Evolutionary conservation across 2,329 filamentous ascomycete species (phyloP).

Genomic region (Paracoccidioides brasiliensis): DNA sequence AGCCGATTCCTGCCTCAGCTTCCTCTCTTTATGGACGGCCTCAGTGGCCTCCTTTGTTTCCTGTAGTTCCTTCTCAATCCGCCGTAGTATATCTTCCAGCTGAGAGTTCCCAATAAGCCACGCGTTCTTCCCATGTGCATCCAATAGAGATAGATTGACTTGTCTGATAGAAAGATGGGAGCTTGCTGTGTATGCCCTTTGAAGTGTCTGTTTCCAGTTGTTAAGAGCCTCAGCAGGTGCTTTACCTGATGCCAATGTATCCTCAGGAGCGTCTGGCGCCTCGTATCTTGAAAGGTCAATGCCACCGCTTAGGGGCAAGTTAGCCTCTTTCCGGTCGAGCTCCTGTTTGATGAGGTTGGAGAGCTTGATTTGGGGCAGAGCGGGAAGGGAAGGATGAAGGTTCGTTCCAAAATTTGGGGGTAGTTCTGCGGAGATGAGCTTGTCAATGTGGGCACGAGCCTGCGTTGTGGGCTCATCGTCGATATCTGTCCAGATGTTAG

Average conservation of each 20-base stretch:
- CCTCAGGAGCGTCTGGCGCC: constrained; percentile 45
- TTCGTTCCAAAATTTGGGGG: constrained; percentile 34
- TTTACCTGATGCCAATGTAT: constrained; percentile 21
- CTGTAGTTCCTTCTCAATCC: constrained; percentile 62
- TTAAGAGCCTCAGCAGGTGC: constrained; percentile 22
- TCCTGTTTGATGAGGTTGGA: constrained; percentile 55
- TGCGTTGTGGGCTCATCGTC: constrained; percentile 53
- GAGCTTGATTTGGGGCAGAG: constrained; percentile 42
- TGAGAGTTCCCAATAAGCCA: constrained; percentile 81
- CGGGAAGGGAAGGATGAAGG: constrained; percentile 47
- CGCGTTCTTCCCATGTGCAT: constrained; percentile 72
- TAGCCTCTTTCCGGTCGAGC: constrained; percentile 51
- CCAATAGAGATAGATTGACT: constrained; percentile 58
- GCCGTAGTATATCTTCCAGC: constrained; percentile 56
- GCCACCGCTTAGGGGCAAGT: constrained; percentile 44
- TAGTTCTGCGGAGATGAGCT: constrained; percentile 57
- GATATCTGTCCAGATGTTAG: constrained; percentile 48
- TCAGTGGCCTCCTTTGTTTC: constrained; percentile 57
- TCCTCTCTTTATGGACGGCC: constrained; percentile 55
- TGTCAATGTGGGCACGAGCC: constrained; percentile 52
- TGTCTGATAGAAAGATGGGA: constrained; percentile 45
- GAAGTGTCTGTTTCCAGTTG: constrained; percentile 40
- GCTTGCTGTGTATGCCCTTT: constrained; percentile 44
- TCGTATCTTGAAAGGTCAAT: constrained; percentile 78
- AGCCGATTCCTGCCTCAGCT: constrained; percentile 55